phyloP scores from a whole-genome alignment of 768 basidiomycete species.

The Auricularia sp. region DNA sequence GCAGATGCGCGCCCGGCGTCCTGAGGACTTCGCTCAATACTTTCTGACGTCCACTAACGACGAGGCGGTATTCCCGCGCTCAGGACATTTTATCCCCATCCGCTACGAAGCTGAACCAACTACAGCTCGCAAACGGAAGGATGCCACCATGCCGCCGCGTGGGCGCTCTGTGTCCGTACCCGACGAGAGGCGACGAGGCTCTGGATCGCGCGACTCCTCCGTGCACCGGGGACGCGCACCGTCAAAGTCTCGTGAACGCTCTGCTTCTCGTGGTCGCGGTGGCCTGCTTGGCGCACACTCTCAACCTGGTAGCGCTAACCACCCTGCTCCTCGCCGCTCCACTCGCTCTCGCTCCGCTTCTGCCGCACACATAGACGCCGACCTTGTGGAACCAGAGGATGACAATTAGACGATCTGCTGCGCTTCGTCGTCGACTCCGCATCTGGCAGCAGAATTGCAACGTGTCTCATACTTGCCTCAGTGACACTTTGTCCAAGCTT shows the following conservation, averaged over 20 bases:
- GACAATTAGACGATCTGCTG: not conserved
- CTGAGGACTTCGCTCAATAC: not conserved
- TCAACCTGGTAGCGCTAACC: too few relatives aligned
- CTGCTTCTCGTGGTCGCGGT: too few relatives aligned
- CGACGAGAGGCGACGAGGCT: too few relatives aligned
- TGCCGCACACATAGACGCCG: not conserved
- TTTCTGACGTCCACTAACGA: not conserved
- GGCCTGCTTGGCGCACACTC: too few relatives aligned
- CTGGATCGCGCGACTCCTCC: too few relatives aligned
- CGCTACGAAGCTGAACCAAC: not conserved
- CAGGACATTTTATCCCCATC: not conserved
- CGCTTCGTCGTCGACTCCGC: not conserved
- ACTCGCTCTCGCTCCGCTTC: not conserved
- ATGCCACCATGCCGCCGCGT: too few relatives aligned
- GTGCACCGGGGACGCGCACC: too few relatives aligned
- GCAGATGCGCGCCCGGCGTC: not conserved
- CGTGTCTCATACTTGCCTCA: not conserved
- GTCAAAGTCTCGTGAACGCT: too few relatives aligned
- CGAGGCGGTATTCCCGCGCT: not conserved
- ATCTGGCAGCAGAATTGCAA: conserved; percentile 4
- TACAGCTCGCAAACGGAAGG: too few relatives aligned
- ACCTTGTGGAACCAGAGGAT: not conserved
- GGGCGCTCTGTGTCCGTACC: too few relatives aligned
- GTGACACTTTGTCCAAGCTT: not conserved
- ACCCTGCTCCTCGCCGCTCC: too few relatives aligned